Percentiles rank a stretch among this genome's conserved stretches.
phyloP scores from a whole-genome alignment of 176 grass and related monocot genomes.

The Pontederia paniculata region DNA sequence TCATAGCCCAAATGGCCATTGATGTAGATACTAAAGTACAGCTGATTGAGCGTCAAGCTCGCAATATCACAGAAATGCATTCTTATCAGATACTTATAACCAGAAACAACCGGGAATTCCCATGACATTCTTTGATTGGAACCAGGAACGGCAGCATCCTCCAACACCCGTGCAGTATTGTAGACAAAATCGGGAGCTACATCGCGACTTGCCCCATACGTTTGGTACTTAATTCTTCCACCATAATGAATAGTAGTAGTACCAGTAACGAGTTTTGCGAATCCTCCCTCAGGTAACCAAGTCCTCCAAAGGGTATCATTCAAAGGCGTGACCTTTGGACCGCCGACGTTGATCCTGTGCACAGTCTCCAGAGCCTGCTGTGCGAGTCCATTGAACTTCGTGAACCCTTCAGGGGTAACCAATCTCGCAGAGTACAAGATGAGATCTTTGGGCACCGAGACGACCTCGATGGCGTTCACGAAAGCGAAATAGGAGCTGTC shows the following conservation, averaged over 20 bases:
- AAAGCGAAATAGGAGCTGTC: conserved; percentile 42
- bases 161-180: conserved; percentile 47
- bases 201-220: conserved; percentile 51
- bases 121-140: conserved; percentile 55
- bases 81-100: conserved; percentile 55
- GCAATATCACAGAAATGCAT: conserved; percentile 94
- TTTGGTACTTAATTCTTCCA: conserved; percentile 70
- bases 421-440: conserved; percentile 50
- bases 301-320: conserved; percentile 91
- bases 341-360: conserved; percentile 68
- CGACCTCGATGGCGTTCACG: conserved; percentile 81
- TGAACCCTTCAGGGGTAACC: conserved; percentile 14
- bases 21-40: conserved; percentile 67
- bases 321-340: conserved; percentile 83
- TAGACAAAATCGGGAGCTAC: conserved; percentile 80
- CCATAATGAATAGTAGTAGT: conserved; percentile 29
- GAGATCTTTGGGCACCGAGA: conserved; percentile 70
- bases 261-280: conserved; percentile 24
- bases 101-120: conserved; percentile 45
- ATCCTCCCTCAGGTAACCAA: conserved; percentile 51
- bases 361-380: conserved; percentile 62
- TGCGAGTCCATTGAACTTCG: conserved; percentile 40
- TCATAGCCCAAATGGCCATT: conserved; percentile 52
- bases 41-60: conserved; percentile 54
- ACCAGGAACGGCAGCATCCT: not conserved